phyloP scores from a whole-genome alignment of 768 basidiomycete genomes.

The Pleurotus eryngii region DNA sequence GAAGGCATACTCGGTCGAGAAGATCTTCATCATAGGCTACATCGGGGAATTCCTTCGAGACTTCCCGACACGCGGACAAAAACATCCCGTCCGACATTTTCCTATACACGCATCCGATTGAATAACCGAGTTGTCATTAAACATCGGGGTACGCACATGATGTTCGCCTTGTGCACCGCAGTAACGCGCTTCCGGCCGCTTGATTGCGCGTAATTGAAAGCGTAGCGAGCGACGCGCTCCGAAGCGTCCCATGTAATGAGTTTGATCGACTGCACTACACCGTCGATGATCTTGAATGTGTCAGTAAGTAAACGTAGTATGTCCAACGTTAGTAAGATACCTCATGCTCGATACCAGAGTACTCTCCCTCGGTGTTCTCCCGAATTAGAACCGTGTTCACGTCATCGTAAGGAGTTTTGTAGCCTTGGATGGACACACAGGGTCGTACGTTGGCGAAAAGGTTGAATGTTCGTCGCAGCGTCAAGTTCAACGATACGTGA shows the following conservation, averaged over 20 bases:
- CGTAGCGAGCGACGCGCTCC: slow-evolving; percentile 96
- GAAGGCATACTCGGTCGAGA: slow-evolving; percentile 92
- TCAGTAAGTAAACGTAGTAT: slow-evolving; percentile 7
- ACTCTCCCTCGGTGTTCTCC: slow-evolving; percentile 99
- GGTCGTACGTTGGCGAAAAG: slow-evolving; percentile 99
- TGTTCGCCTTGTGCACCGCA: slow-evolving; percentile 99
- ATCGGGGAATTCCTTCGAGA: slow-evolving; percentile 93
- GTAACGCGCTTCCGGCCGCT: slow-evolving; percentile 89
- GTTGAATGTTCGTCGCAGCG: slow-evolving; percentile 94
- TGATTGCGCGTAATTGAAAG: slow-evolving; percentile 94
- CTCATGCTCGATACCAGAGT: slow-evolving; percentile 99
- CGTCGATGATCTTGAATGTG: slow-evolving; percentile 76
- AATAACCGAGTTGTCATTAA: too few species aligned
- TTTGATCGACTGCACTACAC: slow-evolving; percentile 99
- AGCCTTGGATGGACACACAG: slow-evolving; percentile 92
- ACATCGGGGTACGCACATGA: slow-evolving; percentile 65
- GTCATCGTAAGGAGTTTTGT: slow-evolving; percentile 97
- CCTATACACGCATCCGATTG: slow-evolving; percentile 42
- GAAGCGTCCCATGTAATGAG: slow-evolving; percentile 99
- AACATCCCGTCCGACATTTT: slow-evolving; percentile 99
- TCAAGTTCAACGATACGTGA: slow-evolving; percentile 96
- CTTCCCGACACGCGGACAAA: slow-evolving; percentile 93
- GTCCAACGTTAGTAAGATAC: slow-evolving; percentile 34
- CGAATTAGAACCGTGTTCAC: slow-evolving; percentile 98
- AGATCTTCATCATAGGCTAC: slow-evolving; percentile 96